phyloP scores from a whole-genome alignment of 1,284 basidiomycete species.

The Coriolopsis trogii region DNA sequence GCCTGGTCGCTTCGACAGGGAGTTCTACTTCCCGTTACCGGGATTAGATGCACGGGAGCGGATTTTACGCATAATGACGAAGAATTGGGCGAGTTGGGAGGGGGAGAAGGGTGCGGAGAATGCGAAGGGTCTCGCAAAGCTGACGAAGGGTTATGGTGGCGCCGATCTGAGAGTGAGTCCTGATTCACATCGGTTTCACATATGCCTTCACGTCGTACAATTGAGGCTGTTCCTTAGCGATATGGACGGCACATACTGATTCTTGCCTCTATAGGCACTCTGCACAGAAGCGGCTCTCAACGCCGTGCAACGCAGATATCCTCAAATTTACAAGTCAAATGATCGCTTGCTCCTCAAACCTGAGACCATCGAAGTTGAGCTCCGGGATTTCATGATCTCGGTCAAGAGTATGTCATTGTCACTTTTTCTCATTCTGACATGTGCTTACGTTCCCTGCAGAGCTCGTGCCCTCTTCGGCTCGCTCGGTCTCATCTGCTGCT shows the following conservation, averaged over 20 bases:
- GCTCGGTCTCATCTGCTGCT: constrained; percentile 86
- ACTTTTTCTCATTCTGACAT: constrained; percentile 2
- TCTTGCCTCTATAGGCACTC: constrained; percentile 69
- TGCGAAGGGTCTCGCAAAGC: constrained; percentile 75
- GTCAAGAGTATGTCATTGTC: constrained; percentile 77
- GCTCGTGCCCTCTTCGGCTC: constrained; percentile 91
- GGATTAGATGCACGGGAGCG: constrained; percentile 83
- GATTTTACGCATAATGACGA: constrained; percentile 93
- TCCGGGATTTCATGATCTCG: constrained; percentile 97
- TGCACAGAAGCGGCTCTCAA: constrained; percentile 98
- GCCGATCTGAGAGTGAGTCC: constrained; percentile 87
- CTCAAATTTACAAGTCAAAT: constrained; percentile 94
- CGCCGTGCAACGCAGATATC: constrained; percentile 94
- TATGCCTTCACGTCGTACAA: not conserved
- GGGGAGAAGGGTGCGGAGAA: constrained; percentile 58
- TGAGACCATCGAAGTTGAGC: constrained; percentile 82
- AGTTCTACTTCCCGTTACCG: constrained; percentile 98
- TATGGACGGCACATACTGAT: no score
- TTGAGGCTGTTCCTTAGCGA: no score
- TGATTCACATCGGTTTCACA: not conserved
- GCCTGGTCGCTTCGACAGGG: constrained; percentile 96
- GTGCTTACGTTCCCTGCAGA: constrained; percentile 49
- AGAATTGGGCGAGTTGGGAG: constrained; percentile 88
- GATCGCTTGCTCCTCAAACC: constrained; percentile 89
- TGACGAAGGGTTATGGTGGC: constrained; percentile 98